phyloP scores from a whole-genome alignment of 2,329 filamentous ascomycete species.

The Pseudogymnoascus sp. region DNA sequence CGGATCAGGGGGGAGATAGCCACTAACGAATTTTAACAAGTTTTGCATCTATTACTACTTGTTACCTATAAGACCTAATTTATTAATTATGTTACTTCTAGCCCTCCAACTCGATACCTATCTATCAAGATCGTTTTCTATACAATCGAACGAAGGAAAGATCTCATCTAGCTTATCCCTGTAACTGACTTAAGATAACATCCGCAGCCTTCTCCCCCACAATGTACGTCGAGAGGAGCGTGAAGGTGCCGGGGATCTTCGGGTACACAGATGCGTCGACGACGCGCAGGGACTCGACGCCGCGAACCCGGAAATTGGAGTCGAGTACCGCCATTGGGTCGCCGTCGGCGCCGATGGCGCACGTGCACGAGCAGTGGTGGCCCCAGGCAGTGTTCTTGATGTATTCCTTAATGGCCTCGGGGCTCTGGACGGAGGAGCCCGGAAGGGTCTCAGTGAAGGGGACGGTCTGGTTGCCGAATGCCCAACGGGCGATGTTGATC shows the following conservation, averaged over 20 bases:
- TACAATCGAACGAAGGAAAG: background rate
- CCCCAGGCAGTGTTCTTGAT: conserved; percentile 45
- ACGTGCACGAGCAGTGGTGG: conserved; percentile 51
- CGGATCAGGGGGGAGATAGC: conserved; percentile 31
- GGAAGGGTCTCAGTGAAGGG: conserved; percentile 37
- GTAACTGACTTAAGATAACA: conserved; percentile 4
- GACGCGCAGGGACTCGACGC: conserved; percentile 47
- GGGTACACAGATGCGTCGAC: conserved; percentile 55
- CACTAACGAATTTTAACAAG: conserved; percentile 17
- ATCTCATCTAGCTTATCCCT: background rate
- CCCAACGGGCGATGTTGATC: conserved; percentile 15
- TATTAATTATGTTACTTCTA: background rate
- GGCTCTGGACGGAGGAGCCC: conserved; percentile 32
- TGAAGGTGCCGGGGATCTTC: conserved; percentile 43
- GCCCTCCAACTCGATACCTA: background rate
- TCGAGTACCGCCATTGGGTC: conserved; percentile 44
- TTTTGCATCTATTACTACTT: background rate
- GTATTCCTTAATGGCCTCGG: conserved; percentile 39
- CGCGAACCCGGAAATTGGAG: conserved; percentile 47
- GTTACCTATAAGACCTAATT: background rate
- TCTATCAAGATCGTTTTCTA: background rate
- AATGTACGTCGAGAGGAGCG: conserved; percentile 46
- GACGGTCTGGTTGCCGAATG: conserved; percentile 32
- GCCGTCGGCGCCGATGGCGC: conserved; percentile 40
- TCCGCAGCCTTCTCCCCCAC: conserved; percentile 48